Evolutionary conservation across 148 eudicot genomes (phyloP).

Genomic region (Agrostemma githago): DNA sequence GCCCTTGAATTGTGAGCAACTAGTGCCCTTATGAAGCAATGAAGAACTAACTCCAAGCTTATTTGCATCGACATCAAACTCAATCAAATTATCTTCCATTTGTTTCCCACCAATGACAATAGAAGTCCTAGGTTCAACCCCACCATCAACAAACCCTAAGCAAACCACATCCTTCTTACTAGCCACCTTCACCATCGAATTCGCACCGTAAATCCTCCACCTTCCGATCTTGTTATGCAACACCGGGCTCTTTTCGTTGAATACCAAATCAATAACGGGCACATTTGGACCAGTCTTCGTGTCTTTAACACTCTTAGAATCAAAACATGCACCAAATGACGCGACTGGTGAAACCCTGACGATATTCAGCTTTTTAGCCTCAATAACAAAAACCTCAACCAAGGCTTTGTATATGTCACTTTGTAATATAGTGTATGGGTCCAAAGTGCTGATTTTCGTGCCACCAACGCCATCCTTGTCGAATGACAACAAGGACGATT

Average conservation of each 20-base stretch:
- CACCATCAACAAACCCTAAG: conserved; percentile 48
- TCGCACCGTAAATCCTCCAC: conserved; percentile 50
- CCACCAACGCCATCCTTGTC: conserved; percentile 33
- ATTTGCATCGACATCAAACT: conserved; percentile 32
- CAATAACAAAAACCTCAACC: conserved; percentile 29
- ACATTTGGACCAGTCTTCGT: conserved; percentile 32
- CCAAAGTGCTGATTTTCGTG: conserved; percentile 27
- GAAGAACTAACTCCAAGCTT: conserved; percentile 41
- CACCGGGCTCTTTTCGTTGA: conserved; percentile 25
- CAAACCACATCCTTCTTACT: conserved; percentile 29
- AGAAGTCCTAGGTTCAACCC: conserved; percentile 24
- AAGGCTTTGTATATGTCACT: conserved; percentile 38
- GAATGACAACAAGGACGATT: conserved; percentile 26
- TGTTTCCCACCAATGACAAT: conserved; percentile 52
- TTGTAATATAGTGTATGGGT: conserved; percentile 41
- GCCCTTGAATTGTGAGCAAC: conserved; percentile 41
- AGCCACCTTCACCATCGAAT: conserved; percentile 38
- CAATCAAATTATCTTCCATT: conserved; percentile 50
- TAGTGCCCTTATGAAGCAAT: conserved; percentile 29
- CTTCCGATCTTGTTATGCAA: conserved; percentile 32
- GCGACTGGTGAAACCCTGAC: conserved; percentile 33
- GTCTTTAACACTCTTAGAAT: conserved; percentile 16
- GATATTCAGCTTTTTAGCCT: conserved; percentile 32
- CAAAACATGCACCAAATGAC: conserved; percentile 49
- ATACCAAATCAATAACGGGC: conserved; percentile 40